These are phyloP conservation scores for Talaromyces albobiverticillius DNA, from an alignment of 2,329 filamentous ascomycete genomes.

Conservation along the genomic window DNA sequence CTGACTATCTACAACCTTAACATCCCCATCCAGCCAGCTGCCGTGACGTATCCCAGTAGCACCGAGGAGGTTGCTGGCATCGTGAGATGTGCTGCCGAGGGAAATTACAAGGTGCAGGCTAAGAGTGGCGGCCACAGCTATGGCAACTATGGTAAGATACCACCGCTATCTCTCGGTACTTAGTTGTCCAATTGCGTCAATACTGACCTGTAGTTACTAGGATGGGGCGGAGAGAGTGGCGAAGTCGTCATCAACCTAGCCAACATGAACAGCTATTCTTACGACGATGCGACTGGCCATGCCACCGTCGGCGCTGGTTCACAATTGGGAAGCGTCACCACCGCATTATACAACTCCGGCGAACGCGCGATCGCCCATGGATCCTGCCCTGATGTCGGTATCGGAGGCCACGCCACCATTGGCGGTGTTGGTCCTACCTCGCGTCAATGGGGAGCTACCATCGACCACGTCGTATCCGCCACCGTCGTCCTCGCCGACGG, in stretches of 20 bases:
- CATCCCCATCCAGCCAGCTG: conserved; percentile 27
- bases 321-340: conserved; percentile 29
- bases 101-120: conserved; percentile 48
- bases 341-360: conserved; percentile 26
- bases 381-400: conserved; percentile 35
- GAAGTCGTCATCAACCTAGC: conserved; percentile 17
- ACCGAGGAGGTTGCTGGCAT: conserved; percentile 44
- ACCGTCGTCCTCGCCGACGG: conserved; percentile 48
- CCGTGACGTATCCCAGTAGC: conserved; percentile 31
- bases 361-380: conserved; percentile 37
- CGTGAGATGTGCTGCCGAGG: conserved; percentile 45
- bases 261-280: conserved; percentile 22
- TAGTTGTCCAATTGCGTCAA: too few relatives aligned
- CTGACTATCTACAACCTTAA: conserved; percentile 31
- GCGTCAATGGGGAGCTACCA: conserved; percentile 50
- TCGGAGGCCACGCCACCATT: conserved; percentile 40
- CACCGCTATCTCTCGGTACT: not conserved
- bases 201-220: too few relatives aligned
- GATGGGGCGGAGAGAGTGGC: conserved; percentile 34
- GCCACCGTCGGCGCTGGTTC: conserved; percentile 36
- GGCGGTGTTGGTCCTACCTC: conserved; percentile 40
- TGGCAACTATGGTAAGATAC: conserved; percentile 45
- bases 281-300: conserved; percentile 27
- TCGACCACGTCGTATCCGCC: conserved; percentile 49
- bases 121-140: conserved; percentile 55